Base-by-base conservation (phyloP, 2,329 filamentous ascomycete species). In the Aspergillus sp. region DNA sequence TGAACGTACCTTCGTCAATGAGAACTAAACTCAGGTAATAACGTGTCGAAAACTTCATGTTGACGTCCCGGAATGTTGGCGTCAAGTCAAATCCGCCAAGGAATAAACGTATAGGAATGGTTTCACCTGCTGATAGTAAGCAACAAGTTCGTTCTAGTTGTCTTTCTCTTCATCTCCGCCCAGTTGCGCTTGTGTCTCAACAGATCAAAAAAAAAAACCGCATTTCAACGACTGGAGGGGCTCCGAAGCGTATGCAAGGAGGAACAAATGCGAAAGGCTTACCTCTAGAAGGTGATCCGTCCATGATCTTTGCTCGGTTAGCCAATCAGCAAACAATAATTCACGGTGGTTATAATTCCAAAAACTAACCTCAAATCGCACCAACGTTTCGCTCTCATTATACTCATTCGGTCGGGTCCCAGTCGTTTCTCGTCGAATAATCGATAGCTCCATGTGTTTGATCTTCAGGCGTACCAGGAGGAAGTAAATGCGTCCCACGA, bases 381-480 rank as follows among this genome's bases (percentile, higher is more conserved):
- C 95, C 67, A 99, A 79, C 3, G 95, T 99, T 79, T 99, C 95
- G 77, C 93, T 98, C 81, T 99, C 96, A 74, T 99, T 99, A 79
- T 99, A 99, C 77, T 99, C 96, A 74, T 99, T 99, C 6, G 95
- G 95, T 20, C 95, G 91, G 5, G 92, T 91, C 55, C 96, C 95
- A 1, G 95, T 99, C 2, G 95, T 99, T 79, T 99, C 95, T 67
- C 96, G 83, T 65, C 96, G 86, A 74, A 99, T 99, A 69, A 99
- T 99, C 65, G 91, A 96, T 62, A 99, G 80, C 80, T 99, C 95
- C 95, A 99, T 99, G 77, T 99, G 95, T 79, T 98, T 97, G 76
- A 99, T 99, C 86, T 99, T 99, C 75, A 99, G 82, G 70, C 95
- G 87, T 61, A 99, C 95, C 49, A 99, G 84, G 66, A 99, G 80